Conservation (phyloP, 257 asterid species). For the Rubia yunnanensis region DNA sequence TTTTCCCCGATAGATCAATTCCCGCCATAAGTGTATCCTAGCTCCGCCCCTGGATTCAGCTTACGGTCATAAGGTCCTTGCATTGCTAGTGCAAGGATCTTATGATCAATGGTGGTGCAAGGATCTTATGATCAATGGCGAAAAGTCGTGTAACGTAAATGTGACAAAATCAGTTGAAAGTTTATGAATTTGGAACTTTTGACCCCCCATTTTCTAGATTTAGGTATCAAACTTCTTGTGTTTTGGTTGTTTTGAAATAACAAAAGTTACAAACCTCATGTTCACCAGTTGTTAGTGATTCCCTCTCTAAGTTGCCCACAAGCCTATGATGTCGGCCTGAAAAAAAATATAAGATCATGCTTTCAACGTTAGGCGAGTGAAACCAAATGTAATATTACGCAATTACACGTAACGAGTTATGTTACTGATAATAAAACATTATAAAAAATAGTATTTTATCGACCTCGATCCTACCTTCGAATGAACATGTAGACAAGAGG, state of each 20-base stretch:
- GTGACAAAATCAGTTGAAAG: neutral
- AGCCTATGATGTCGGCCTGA: slow-evolving; percentile 26
- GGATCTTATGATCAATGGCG: neutral
- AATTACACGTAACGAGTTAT: too few species aligned
- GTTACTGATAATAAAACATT: too few species aligned
- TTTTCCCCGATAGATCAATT: too few species aligned
- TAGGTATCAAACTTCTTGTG: neutral
- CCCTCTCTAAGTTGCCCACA: slow-evolving; percentile 15
- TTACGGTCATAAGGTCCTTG: neutral
- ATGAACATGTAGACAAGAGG: slow-evolving; percentile 38
- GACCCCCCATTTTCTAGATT: neutral
- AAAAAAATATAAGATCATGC: neutral
- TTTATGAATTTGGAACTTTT: neutral
- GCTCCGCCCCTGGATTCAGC: too few species aligned
- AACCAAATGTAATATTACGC: too few species aligned
- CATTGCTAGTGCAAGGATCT: neutral
- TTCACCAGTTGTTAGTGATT: slow-evolving; percentile 13
- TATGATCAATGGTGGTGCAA: neutral
- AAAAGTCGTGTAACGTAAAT: neutral
- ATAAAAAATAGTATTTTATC: too few species aligned
- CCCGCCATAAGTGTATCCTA: too few species aligned
- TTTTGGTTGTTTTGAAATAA: neutral
- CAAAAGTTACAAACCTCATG: slow-evolving; percentile 18
- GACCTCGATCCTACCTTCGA: slow-evolving; percentile 39
- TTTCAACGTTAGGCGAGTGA: neutral